Percentiles rank a stretch among this genome's conserved stretches.
phyloP scores from a whole-genome alignment of 2,329 filamentous ascomycete genomes.

The Ramularia endophylla region DNA sequence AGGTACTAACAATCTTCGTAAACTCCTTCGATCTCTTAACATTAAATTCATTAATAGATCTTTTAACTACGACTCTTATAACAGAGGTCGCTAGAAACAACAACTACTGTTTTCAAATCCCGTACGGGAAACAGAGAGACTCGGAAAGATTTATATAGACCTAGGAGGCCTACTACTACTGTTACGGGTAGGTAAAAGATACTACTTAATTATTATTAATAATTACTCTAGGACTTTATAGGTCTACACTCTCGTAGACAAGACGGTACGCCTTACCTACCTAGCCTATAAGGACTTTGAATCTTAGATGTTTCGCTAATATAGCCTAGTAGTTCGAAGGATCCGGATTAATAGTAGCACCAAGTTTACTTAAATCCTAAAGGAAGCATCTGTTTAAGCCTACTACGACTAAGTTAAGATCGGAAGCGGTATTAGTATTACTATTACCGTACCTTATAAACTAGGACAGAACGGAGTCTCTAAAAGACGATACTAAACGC shows the following conservation, averaged over 20 bases:
- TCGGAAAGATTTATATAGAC: conserved; percentile 1
- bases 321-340: neutral
- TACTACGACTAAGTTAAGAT: neutral
- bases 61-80: neutral
- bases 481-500: neutral
- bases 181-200: neutral
- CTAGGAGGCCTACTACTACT: neutral
- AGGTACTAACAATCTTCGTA: neutral
- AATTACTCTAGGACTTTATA: neutral
- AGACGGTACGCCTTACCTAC: neutral
- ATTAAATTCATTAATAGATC: conserved; percentile 3
- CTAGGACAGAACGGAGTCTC: neutral
- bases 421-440: neutral
- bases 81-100: neutral
- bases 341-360: neutral
- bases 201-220: neutral
- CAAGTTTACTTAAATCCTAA: neutral
- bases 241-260: neutral
- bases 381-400: neutral
- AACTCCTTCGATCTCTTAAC: neutral
- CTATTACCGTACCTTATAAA: neutral
- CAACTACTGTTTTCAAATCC: neutral
- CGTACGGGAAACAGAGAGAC: neutral
- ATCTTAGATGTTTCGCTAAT: neutral
- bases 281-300: neutral